Evolutionary conservation across 768 basidiomycete genomes (phyloP), one percentile per base, ranked within the genome.

Genomic region (Clathrus columnatus): DNA sequence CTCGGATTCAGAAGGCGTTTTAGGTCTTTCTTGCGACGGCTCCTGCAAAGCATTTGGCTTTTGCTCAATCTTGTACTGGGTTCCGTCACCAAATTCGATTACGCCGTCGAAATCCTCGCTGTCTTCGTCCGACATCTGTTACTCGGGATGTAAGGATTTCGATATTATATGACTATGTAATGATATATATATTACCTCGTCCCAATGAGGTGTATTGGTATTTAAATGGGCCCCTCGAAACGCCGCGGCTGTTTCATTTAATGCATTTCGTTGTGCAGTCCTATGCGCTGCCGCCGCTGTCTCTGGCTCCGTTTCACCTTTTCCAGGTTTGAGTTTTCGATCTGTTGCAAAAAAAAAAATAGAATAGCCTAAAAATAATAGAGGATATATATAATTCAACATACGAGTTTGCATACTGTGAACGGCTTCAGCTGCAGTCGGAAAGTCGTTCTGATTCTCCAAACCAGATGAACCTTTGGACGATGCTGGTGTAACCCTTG

Each of bases 131-230:
- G 87, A 86, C 79, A 91, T 87, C 87, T 91, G 63, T 24, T 54
- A 56, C 47, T 53, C 6, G 28, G 52, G 62, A 48, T 2, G 36
- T 36, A n/a, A 56, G 11, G 17, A 26, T 17, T 43, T 11, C 53
- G 5, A 50, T 21, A 5, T 36, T 54, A 30, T 14, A 7, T 32
- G 46, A 45, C 56, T 7, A 60, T 44, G 10, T 30, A 57, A 16
- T 45, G 29, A 4, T 58, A 61, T 87, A 59, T 60, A n/a, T n/a
- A n/a, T n/a, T n/a, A 97, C 94, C 79, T 96, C 93, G 62, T 97
- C 96, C 96, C 96, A 99, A 66, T 97, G 93, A 65, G 92, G 88
- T 2, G 88, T 83, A 62, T 94, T 94, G 48, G 93, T 90, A 69
- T 96, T 85, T 47, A 97, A 72, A 68, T 98, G 93, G 0, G 91